Evolutionary conservation across 306 rosid genomes (phyloP).

Genomic region (Amphicarpaea edgeworthii): DNA sequence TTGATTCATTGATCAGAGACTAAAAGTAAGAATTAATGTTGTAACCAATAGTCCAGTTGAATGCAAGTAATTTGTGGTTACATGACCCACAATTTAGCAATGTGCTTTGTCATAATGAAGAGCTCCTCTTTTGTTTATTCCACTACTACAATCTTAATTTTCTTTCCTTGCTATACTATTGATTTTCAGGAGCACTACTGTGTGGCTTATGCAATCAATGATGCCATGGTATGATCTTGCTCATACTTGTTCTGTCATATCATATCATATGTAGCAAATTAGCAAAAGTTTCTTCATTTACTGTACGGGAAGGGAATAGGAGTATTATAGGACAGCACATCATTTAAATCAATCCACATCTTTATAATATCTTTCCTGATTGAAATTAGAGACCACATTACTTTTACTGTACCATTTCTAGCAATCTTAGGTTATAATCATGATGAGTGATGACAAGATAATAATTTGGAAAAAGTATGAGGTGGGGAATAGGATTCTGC

Average conservation of each 20-base stretch:
- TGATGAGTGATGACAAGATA: slow-evolving; percentile 10
- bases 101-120: slow-evolving; percentile 24
- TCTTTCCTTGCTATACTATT: slow-evolving; percentile 34
- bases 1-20: background rate
- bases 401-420: slow-evolving; percentile 26
- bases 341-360: background rate
- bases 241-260: slow-evolving; percentile 28
- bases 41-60: slow-evolving; percentile 7
- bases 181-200: slow-evolving; percentile 95
- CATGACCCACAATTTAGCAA: slow-evolving; percentile 31
- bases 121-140: slow-evolving; percentile 37
- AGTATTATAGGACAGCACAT: slow-evolving; percentile 25
- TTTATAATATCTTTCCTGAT: slow-evolving; percentile 28
- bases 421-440: background rate
- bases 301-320: slow-evolving; percentile 24
- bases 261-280: slow-evolving; percentile 31
- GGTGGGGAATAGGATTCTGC: background rate
- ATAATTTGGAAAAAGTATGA: background rate
- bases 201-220: slow-evolving; percentile 90
- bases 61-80: slow-evolving; percentile 38
- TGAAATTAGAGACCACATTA: background rate
- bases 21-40: slow-evolving; percentile 10
- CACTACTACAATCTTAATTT: slow-evolving; percentile 30
- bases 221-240: slow-evolving; percentile 72
- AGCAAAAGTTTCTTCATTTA: slow-evolving; percentile 11